Base-by-base conservation (phyloP, 2,329 filamentous ascomycete species). In the Emergomyces africanus region DNA sequence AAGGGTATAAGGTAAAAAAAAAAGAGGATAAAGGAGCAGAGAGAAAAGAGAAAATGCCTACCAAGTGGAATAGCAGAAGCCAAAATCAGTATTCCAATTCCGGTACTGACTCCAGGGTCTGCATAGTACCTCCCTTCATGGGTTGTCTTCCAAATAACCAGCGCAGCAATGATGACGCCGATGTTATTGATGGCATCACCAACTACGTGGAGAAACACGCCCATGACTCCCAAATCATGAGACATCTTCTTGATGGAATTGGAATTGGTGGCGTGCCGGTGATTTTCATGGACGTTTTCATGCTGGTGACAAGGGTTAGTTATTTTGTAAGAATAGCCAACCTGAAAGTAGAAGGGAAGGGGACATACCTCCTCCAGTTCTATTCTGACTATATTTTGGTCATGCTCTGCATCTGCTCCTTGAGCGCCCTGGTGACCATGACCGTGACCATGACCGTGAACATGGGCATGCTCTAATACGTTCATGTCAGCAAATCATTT, bases 151-250 rank as follows among this genome's bases (percentile, higher is more conserved):
- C 85, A 89, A 68, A 90, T 86, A 37, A 89, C 77, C 2, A 85
- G 66, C 0, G 85, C 85, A 0, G 86, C 81, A 42, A 85, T 75
- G 54, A 90, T 89, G 61, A 90, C 87, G 10, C 86, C 87, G 12
- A 89, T 70, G 64, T 90, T 90, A 72, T 89, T 90, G 62, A 86
- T 77, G 5, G 86, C 85, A 66, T 90, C 88, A 33, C 86, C 84
- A 3, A 88, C 66, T 28, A 90, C 81, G 65, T 91, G 88, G 15
- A 88, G 72, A 10, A 90, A 67, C 1, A 88, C 86, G 23, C 57
- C 57, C 62, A 87, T 74, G 77, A 89, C 85, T 12, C 84, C 86
- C n/a, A 90, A 75, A 67, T 90, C 84, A 60, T 77, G 77, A 0
- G 75, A 30, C 10, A 23, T 14, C 12, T 53, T 14, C 12, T 53